Evolutionary conservation across 768 basidiomycete genomes (phyloP).

Genomic region (Lepiota venenata): DNA sequence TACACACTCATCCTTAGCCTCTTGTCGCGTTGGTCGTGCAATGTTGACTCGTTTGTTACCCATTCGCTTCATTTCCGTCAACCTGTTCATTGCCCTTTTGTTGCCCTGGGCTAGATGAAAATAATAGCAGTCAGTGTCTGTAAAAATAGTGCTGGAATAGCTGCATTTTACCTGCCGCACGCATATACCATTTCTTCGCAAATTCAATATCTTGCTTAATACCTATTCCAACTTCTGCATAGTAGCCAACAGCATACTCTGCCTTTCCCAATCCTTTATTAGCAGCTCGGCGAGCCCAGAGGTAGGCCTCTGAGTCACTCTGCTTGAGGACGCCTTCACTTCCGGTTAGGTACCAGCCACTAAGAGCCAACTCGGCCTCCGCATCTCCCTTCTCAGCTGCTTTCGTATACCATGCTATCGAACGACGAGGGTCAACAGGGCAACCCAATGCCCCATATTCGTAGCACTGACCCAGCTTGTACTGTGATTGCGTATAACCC

Average conservation of each 20-base stretch:
- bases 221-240: constrained; percentile 96
- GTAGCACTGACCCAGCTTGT: constrained; percentile 92
- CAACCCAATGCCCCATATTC: constrained; percentile 90
- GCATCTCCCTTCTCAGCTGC: constrained; percentile 96
- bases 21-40: constrained; percentile 85
- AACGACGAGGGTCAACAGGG: constrained; percentile 88
- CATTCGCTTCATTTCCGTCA: constrained; percentile 93
- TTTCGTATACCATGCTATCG: constrained; percentile 98
- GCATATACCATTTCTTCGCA: constrained; percentile 99
- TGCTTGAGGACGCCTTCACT: constrained; percentile 96
- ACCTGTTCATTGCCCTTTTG: constrained; percentile 92
- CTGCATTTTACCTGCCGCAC: constrained; percentile 79
- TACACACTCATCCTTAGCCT: constrained; percentile 93
- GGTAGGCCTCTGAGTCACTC: constrained; percentile 96
- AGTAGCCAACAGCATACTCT: constrained; percentile 98
- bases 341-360: constrained; percentile 98
- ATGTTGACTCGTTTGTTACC: constrained; percentile 76
- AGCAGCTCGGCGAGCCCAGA: constrained; percentile 95
- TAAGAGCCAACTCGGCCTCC: constrained; percentile 92
- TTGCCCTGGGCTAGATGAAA: constrained; percentile 83
- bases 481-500: constrained; percentile 91
- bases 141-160: neutral
- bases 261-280: constrained; percentile 97
- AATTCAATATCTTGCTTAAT: constrained; percentile 95
- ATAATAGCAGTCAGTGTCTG: neutral